Conservation (phyloP, 2,329 filamentous ascomycete species). For the Hypoxylon sp. region DNA sequence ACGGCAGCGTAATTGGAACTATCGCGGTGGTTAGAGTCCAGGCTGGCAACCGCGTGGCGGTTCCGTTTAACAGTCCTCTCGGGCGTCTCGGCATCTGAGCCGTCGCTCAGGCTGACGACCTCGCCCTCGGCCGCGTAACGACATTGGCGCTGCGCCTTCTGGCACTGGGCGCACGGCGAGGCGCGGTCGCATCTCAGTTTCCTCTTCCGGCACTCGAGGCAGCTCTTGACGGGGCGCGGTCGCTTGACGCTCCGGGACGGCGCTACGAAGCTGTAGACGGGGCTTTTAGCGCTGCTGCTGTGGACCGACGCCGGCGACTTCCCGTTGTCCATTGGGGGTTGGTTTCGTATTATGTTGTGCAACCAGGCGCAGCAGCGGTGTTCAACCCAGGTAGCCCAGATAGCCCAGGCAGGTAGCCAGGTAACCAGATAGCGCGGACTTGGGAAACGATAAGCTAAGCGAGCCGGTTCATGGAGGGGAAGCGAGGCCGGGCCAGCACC, state of each 20-base stretch:
- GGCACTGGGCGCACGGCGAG: slow-evolving; percentile 71
- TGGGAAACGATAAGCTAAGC: slow-evolving; percentile 14
- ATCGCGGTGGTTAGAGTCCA: slow-evolving; percentile 42
- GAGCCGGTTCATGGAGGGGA: slow-evolving; percentile 40
- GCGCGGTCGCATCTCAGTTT: slow-evolving; percentile 72
- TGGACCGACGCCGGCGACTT: slow-evolving; percentile 41
- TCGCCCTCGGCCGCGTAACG: slow-evolving; percentile 67
- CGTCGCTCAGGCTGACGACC: slow-evolving; percentile 64
- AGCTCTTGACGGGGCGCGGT: slow-evolving; percentile 52
- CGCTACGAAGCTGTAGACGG: slow-evolving; percentile 40
- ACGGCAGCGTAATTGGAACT: slow-evolving; percentile 43
- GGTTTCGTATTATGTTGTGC: slow-evolving; percentile 11
- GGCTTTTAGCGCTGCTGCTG: slow-evolving; percentile 35
- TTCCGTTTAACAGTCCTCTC: slow-evolving; percentile 50
- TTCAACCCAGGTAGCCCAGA: not conserved
- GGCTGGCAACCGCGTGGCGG: slow-evolving; percentile 37
- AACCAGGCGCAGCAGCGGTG: slow-evolving; percentile 3
- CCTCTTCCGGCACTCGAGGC: slow-evolving; percentile 57
- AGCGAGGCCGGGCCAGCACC: slow-evolving; percentile 26
- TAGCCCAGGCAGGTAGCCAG: not conserved
- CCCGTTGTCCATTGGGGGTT: slow-evolving; percentile 41
- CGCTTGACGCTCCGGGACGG: slow-evolving; percentile 49
- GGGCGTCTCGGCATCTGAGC: slow-evolving; percentile 58
- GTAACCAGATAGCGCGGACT: slow-evolving; percentile 5
- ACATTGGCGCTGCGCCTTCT: slow-evolving; percentile 68